Percentiles rank a stretch among this genome's conserved stretches.
phyloP scores from a whole-genome alignment of 768 basidiomycete species.

The Grammothele lineata region DNA sequence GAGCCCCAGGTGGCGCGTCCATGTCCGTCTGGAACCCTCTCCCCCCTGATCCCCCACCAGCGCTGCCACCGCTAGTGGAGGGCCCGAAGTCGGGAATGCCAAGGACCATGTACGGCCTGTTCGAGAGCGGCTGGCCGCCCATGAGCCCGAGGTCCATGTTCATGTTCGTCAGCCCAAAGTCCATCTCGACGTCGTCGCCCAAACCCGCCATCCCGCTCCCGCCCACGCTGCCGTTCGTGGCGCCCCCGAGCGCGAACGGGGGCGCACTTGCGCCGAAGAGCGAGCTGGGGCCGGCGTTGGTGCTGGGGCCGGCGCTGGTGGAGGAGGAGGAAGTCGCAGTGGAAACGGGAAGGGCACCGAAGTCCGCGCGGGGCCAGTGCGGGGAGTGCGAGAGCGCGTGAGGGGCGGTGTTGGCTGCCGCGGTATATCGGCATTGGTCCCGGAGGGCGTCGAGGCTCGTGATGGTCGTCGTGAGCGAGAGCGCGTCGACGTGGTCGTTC shows the following conservation, averaged over 20 bases:
- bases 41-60: background rate
- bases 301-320: background rate
- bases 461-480: conserved; percentile 12
- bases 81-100: conserved; percentile 7
- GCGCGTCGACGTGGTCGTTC: conserved; percentile 1
- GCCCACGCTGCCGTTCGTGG: conserved; percentile 5
- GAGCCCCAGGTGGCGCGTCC: conserved; percentile 16
- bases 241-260: conserved; percentile 4
- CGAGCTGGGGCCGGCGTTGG: background rate
- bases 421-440: conserved; percentile 11
- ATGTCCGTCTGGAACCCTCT: conserved; percentile 4
- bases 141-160: conserved; percentile 36
- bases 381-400: background rate
- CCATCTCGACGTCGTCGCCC: conserved; percentile 10
- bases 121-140: conserved; percentile 36
- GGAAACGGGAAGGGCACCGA: background rate
- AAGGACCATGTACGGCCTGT: conserved; percentile 33
- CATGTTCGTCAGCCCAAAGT: conserved; percentile 7
- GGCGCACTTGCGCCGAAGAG: conserved; percentile 15
- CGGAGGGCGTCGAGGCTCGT: conserved; percentile 12
- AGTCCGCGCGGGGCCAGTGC: background rate
- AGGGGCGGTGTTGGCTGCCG: background rate
- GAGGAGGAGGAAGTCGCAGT: background rate
- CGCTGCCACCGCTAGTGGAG: background rate
- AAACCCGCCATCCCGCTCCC: background rate